These are phyloP conservation scores for Eremothecium sinecaudum DNA, from an alignment of 1,139 yeast species.

Conservation along the genomic window DNA sequence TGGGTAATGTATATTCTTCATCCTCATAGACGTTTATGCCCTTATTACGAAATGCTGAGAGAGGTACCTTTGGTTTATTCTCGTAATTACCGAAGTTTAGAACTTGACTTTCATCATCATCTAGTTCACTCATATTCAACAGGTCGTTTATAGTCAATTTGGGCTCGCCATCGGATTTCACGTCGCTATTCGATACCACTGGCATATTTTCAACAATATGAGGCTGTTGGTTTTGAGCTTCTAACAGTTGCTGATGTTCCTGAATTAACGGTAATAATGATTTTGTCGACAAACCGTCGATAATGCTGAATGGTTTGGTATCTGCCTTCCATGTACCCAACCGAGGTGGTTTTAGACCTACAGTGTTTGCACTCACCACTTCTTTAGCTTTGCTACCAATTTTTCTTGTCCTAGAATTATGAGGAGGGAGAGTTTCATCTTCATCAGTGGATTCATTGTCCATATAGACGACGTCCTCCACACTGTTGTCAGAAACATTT, in stretches of 20 bases:
- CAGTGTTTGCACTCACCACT: constrained; percentile 72
- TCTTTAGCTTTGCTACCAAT: constrained; percentile 75
- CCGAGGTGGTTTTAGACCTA: constrained; percentile 83
- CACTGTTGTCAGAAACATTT: constrained; percentile 16
- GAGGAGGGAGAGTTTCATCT: constrained; percentile 64
- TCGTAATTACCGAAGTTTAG: constrained; percentile 32
- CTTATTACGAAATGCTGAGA: constrained; percentile 83
- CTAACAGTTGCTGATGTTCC: constrained; percentile 26
- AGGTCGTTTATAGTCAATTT: constrained; percentile 78
- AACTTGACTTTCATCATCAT: constrained; percentile 56
- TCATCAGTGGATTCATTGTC: constrained; percentile 89
- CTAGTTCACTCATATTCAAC: constrained; percentile 79
- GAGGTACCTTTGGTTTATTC: constrained; percentile 54
- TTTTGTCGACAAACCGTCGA: constrained; percentile 86
- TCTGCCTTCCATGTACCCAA: constrained; percentile 89
- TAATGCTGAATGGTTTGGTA: constrained; percentile 80
- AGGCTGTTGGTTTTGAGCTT: constrained; percentile 13
- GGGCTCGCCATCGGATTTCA: constrained; percentile 38
- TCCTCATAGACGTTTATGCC: constrained; percentile 36
- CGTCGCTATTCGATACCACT: constrained; percentile 12
- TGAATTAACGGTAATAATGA: constrained; percentile 44
- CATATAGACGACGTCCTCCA: constrained; percentile 24
- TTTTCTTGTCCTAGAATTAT: constrained; percentile 43
- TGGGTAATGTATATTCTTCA: constrained; percentile 29
- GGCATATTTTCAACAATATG: constrained; percentile 12